These are phyloP conservation scores for Aspergillus ellipticus DNA, from an alignment of 495 filamentous ascomycete genomes.

Conservation along the genomic window DNA sequence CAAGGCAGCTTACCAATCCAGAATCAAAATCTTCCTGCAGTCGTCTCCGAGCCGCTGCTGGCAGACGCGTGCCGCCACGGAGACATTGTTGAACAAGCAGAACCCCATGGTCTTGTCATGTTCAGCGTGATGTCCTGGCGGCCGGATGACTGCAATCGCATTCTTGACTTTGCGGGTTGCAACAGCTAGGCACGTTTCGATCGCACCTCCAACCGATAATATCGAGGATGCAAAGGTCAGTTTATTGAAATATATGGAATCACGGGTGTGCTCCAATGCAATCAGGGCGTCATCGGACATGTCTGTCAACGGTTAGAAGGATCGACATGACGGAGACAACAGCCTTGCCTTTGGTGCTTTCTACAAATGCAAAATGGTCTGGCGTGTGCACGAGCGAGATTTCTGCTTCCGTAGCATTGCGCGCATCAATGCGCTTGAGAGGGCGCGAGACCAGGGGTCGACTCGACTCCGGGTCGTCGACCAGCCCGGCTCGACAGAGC, in stretches of 20 bases:
- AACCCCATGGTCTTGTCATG: slow-evolving; percentile 82
- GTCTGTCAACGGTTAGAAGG: slow-evolving; percentile 27
- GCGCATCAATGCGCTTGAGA: slow-evolving; percentile 71
- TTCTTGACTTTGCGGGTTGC: slow-evolving; percentile 79
- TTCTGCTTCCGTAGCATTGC: slow-evolving; percentile 71
- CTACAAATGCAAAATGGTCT: slow-evolving; percentile 74
- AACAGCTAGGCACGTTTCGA: slow-evolving; percentile 88
- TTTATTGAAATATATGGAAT: slow-evolving; percentile 87
- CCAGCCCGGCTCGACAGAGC: slow-evolving; percentile 72
- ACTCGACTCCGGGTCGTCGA: slow-evolving; percentile 53
- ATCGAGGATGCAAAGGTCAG: slow-evolving; percentile 75
- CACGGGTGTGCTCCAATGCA: slow-evolving; percentile 58
- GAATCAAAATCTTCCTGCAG: slow-evolving; percentile 84
- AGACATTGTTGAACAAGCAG: slow-evolving; percentile 96
- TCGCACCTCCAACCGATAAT: slow-evolving; percentile 88
- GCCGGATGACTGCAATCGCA: slow-evolving; percentile 89
- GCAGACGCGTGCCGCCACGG: slow-evolving; percentile 80
- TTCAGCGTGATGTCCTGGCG: slow-evolving; percentile 94
- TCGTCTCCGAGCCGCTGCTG: slow-evolving; percentile 68
- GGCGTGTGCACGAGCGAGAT: slow-evolving; percentile 71
- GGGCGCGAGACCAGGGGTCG: slow-evolving; percentile 52
- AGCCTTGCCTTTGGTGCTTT: slow-evolving; percentile 49
- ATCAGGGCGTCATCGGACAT: slow-evolving; percentile 61
- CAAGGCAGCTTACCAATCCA: slow-evolving; percentile 78
- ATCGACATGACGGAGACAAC: neutral